Evolutionary conservation across 495 filamentous ascomycete species (phyloP).

Genomic region (Trichoderma reesei): DNA sequence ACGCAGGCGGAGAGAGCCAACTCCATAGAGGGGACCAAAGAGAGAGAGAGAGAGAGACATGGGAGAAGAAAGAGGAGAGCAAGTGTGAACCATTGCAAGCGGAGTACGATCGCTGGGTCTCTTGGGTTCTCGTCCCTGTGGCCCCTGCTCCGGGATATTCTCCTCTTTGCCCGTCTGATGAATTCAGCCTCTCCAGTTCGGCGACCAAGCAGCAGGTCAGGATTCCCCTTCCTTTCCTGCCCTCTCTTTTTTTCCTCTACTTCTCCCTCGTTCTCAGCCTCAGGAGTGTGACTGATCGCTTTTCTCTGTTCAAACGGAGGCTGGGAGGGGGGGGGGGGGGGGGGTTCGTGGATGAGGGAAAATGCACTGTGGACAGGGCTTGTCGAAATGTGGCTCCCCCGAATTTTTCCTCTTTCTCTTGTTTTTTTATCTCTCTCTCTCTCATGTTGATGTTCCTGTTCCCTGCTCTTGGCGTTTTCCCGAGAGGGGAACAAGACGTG

Average conservation of each 20-base stretch:
- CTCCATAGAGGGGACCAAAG: neutral
- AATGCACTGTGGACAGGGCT: neutral
- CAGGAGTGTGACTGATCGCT: constrained; percentile 6
- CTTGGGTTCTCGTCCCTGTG: neutral
- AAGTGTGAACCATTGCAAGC: neutral
- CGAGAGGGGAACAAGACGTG: constrained; percentile 2
- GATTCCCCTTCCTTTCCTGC: neutral
- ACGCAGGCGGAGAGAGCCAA: neutral
- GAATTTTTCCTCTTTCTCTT: neutral
- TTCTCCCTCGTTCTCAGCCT: neutral
- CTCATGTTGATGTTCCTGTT: too few relatives aligned
- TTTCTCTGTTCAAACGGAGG: too few relatives aligned
- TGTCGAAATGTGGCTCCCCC: neutral
- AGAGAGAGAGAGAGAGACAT: too few relatives aligned
- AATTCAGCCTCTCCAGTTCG: neutral
- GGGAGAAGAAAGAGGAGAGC: neutral
- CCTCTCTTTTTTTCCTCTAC: too few relatives aligned
- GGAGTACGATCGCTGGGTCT: neutral
- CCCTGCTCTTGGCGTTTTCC: too few relatives aligned
- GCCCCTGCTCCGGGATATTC: neutral
- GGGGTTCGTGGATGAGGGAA: neutral
- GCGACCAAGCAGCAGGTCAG: neutral
- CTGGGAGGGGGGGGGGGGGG: too few relatives aligned
- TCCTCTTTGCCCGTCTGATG: neutral
- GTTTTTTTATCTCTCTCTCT: too few relatives aligned